Base-by-base conservation (phyloP, 2,329 filamentous ascomycete genomes). In the Aspergillus neotritici region DNA sequence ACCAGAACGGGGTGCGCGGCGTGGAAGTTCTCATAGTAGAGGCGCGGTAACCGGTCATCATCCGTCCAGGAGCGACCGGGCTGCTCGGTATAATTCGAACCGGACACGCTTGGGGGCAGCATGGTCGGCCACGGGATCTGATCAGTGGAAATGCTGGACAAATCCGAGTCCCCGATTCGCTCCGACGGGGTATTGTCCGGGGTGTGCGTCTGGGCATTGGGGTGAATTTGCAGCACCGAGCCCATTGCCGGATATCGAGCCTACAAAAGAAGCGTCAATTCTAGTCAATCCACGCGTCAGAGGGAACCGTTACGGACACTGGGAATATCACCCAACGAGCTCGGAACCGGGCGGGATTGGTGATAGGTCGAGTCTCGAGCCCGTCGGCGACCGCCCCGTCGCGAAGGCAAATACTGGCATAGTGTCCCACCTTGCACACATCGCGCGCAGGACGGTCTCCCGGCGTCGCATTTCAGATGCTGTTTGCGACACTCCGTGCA, bases 391-490 rank as follows among this genome's bases (percentile, higher is more conserved):
- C 76, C 70, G 4, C 78, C 78, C 7, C 84, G 78, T 31, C 84
- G 79, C n/a, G 83, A 87, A 34, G 82, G 78, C 41, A 87, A 75
- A 62, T 86, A 88, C 55, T 80, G 65, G 60, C 85, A 89, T 38
- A 80, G 72, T 12, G 74, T 68, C 39, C 75, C 74, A 45, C 76
- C 74, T 33, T 70, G 65, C 17, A 68, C 64, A 63, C 85, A 89
- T 38, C 85, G 78, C 30, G 77, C 75, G 64, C 85, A 89, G 8
- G 62, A 54, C 8, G 85, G 84, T 30, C 67, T 79, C 31, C 71
- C 65, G 12, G 82, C 84, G 56, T 88, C 82, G 61, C 85, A 89
- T 63, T 87, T 88, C 34, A 88, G 71, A 64, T 89, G 85, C 55
- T 86, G 67, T 42, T 67, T 69, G 14, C 72, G 60, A 55, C 72